These are phyloP conservation scores for Cyamopsis tetragonoloba DNA, from an alignment of 306 rosid genomes.

Conservation along the genomic window DNA sequence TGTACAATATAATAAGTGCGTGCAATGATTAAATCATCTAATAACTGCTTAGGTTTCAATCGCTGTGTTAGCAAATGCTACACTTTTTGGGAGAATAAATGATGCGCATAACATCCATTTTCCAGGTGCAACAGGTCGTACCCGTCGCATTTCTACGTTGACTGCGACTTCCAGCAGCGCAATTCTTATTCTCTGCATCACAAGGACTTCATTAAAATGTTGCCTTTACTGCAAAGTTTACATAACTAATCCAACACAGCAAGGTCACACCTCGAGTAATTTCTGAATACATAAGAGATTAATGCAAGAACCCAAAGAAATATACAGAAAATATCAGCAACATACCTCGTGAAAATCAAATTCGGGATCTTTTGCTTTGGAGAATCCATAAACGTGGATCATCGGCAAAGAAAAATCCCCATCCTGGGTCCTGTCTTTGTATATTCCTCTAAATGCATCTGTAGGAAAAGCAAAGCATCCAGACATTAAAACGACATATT, in stretches of 20 bases:
- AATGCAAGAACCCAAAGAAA: background rate
- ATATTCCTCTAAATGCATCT: constrained; percentile 83
- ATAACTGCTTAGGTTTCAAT: constrained; percentile 29
- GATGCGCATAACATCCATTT: constrained; percentile 98
- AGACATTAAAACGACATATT: background rate
- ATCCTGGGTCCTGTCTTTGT: constrained; percentile 45
- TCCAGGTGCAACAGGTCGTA: constrained; percentile 88
- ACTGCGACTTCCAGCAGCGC: constrained; percentile 74
- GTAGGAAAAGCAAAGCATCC: constrained; percentile 21
- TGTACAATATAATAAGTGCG: constrained; percentile 1
- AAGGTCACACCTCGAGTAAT: background rate
- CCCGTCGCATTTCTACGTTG: constrained; percentile 71
- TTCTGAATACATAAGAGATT: constrained; percentile 7
- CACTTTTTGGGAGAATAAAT: constrained; percentile 72
- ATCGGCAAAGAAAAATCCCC: constrained; percentile 49
- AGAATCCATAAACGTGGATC: constrained; percentile 93
- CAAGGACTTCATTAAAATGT: background rate
- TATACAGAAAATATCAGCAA: constrained; percentile 8
- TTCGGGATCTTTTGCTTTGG: constrained; percentile 93
- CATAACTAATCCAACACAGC: constrained; percentile 10
- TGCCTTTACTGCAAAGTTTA: background rate
- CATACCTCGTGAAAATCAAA: constrained; percentile 88
- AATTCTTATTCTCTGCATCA: constrained; percentile 79
- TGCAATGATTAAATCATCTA: constrained; percentile 10
- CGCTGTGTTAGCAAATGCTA: constrained; percentile 56